Percentiles rank a stretch among this genome's conserved stretches.
Conservation (phyloP, 2,329 filamentous ascomycete species). For the Arthrinium phaeospermum region DNA sequence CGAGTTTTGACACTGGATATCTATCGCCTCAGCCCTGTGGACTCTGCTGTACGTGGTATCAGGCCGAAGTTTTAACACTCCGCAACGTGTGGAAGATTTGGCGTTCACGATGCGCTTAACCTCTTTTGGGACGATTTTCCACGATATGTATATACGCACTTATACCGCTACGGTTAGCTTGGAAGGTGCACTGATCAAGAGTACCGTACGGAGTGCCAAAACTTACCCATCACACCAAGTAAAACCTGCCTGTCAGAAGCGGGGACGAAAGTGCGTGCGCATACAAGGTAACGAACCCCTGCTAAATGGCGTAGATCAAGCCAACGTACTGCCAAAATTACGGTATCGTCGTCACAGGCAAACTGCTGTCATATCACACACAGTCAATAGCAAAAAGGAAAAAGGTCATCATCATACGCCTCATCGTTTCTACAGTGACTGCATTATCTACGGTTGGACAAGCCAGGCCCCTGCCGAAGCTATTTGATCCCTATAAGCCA, state of each 20-base stretch:
- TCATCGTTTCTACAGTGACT: neutral
- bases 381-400: neutral
- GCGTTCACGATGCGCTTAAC: too few species aligned
- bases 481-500: neutral
- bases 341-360: neutral
- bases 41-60: too few species aligned
- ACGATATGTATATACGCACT: too few species aligned
- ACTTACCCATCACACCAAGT: too few species aligned
- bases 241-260: constrained; percentile 1
- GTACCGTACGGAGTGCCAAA: too few species aligned
- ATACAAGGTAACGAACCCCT: neutral
- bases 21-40: neutral
- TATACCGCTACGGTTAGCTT: too few species aligned
- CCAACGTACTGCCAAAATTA: neutral
- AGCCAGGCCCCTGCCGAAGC: neutral
- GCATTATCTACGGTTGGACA: neutral
- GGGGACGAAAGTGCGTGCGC: neutral
- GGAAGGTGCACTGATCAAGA: too few species aligned
- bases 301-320: neutral
- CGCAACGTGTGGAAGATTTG: too few species aligned
- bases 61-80: too few species aligned
- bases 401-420: neutral
- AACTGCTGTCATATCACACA: neutral
- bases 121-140: too few species aligned
- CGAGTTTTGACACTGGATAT: neutral